A percentile compares a stretch with the other conserved stretches of the same genome.
phyloP scores from a whole-genome alignment of 352 stramenopile genomes.

The Pythium angustatum region DNA sequence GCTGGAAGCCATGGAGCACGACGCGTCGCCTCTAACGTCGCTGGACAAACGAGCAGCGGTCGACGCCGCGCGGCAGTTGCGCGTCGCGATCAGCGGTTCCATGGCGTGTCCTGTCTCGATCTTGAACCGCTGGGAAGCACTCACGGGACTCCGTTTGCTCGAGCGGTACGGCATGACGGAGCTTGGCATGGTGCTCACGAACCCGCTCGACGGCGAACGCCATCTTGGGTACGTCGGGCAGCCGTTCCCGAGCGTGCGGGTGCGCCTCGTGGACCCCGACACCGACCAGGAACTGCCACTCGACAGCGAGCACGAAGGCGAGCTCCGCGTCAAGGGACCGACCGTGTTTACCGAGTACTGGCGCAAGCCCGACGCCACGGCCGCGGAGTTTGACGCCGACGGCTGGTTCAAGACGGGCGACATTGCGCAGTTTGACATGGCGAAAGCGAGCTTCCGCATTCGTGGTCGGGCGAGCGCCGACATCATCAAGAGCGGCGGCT shows the following conservation, averaged over 20 bases:
- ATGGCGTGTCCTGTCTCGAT: conserved; percentile 87
- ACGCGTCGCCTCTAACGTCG: conserved; percentile 10
- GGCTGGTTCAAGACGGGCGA: conserved; percentile 93
- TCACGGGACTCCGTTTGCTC: conserved; percentile 83
- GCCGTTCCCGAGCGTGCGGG: conserved; percentile 79
- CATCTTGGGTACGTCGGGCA: conserved; percentile 84
- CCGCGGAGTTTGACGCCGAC: conserved; percentile 80
- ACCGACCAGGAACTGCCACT: conserved; percentile 48
- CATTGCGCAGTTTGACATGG: conserved; percentile 77
- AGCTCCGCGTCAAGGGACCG: conserved; percentile 84
- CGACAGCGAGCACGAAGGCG: conserved; percentile 55
- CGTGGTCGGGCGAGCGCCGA: conserved; percentile 88
- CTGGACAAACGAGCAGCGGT: conserved; percentile 26
- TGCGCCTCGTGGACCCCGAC: conserved; percentile 80
- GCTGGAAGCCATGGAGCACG: conserved; percentile 66
- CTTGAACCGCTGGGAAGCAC: conserved; percentile 71
- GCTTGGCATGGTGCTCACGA: conserved; percentile 91
- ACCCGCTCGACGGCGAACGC: conserved; percentile 69
- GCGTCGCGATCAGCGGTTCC: conserved; percentile 79
- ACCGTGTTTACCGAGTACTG: conserved; percentile 90
- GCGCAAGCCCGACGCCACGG: conserved; percentile 78
- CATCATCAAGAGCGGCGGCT: conserved; percentile 91
- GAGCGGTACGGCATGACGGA: conserved; percentile 94
- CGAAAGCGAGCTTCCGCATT: conserved; percentile 83
- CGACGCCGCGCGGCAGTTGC: conserved; percentile 23